Conservation (phyloP, 495 filamentous ascomycete genomes). For the Aspergillus leporis region DNA sequence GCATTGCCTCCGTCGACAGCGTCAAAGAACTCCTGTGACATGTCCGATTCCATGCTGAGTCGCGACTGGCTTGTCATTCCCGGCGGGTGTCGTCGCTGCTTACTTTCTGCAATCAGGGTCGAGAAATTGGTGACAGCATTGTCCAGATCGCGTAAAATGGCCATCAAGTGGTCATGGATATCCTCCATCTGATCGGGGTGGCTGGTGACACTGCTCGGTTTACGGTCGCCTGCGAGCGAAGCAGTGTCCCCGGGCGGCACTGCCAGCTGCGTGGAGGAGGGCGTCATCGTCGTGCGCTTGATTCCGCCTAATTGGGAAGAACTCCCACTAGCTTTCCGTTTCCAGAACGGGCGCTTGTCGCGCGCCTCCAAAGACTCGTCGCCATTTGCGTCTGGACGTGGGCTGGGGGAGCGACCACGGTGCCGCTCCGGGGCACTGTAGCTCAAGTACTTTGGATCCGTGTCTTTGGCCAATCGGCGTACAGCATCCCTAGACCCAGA, state of each 20-base stretch:
- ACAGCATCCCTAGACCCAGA: conserved; percentile 88
- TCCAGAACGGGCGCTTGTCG: conserved; percentile 74
- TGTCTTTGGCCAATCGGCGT: conserved; percentile 77
- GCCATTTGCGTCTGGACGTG: conserved; percentile 27
- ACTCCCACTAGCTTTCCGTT: conserved; percentile 69
- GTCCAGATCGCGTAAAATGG: conserved; percentile 80
- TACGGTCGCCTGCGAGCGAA: conserved; percentile 41
- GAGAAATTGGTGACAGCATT: conserved; percentile 80
- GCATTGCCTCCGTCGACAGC: conserved; percentile 68
- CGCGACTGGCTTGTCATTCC: conserved; percentile 57
- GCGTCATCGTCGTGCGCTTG: conserved; percentile 37
- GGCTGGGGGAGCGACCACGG: conserved; percentile 43
- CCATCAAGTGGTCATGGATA: conserved; percentile 76
- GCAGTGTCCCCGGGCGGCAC: conserved; percentile 43
- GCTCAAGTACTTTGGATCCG: conserved; percentile 63
- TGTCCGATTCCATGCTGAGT: conserved; percentile 76
- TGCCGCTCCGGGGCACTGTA: conserved; percentile 23
- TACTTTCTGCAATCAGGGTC: conserved; percentile 70
- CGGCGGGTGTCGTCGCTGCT: conserved; percentile 66
- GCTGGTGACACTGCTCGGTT: conserved; percentile 37
- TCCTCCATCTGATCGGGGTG: conserved; percentile 55
- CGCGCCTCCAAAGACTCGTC: conserved; percentile 39
- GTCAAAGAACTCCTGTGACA: conserved; percentile 91
- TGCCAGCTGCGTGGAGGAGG: conserved; percentile 54
- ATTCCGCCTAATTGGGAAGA: conserved; percentile 23